Percentiles rank a stretch among this genome's conserved stretches.
Conservation (phyloP, 2,329 filamentous ascomycete species). For the Lachnellula occidentalis region DNA sequence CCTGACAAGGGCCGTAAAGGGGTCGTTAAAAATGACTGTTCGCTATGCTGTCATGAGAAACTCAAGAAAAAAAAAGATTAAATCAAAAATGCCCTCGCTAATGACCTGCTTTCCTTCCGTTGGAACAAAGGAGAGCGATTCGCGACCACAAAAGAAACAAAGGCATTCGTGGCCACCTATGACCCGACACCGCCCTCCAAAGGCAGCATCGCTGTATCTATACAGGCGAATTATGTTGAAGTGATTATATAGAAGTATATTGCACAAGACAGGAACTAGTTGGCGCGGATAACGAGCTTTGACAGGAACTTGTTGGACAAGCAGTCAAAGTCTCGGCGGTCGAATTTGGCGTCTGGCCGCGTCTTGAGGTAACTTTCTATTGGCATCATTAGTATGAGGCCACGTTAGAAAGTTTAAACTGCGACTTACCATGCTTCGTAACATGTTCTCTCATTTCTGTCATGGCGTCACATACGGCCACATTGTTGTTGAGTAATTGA, state of each 20-base stretch:
- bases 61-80: slow-evolving; percentile 7
- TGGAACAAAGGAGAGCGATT: slow-evolving; percentile 18
- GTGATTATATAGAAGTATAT: slow-evolving; percentile 27
- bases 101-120: slow-evolving; percentile 9
- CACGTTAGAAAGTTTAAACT: neutral
- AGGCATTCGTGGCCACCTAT: slow-evolving; percentile 2
- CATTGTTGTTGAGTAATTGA: slow-evolving; percentile 83
- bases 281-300: slow-evolving; percentile 91
- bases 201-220: slow-evolving; percentile 23
- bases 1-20: slow-evolving; percentile 19
- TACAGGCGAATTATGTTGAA: slow-evolving; percentile 28
- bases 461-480: slow-evolving; percentile 90
- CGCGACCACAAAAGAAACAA: slow-evolving; percentile 23
- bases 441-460: slow-evolving; percentile 92
- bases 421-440: slow-evolving; percentile 77
- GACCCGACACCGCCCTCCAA: slow-evolving; percentile 15
- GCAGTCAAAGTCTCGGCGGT: slow-evolving; percentile 88
- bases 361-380: slow-evolving; percentile 81
- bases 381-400: slow-evolving; percentile 37
- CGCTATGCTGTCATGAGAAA: slow-evolving; percentile 23
- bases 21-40: slow-evolving; percentile 25
- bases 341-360: slow-evolving; percentile 72
- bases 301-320: slow-evolving; percentile 96
- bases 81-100: slow-evolving; percentile 19
- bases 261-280: slow-evolving; percentile 45